Evolutionary conservation across 176 grass and related monocot genomes (phyloP).

Genomic region (Tillandsia fasciculata): DNA sequence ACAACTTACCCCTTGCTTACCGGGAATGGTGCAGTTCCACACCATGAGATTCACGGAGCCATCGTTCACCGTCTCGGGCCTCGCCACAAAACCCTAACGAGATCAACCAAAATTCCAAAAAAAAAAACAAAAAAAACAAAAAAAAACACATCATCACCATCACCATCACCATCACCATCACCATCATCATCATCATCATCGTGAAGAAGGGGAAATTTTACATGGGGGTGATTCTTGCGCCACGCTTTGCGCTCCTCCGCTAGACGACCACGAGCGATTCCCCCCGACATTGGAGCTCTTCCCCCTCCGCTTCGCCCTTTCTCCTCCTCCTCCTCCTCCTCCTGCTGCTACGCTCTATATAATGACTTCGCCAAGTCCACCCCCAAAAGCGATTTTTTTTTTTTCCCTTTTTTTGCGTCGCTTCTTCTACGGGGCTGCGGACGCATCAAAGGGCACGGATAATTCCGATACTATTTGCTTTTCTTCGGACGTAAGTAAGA

Average conservation of each 20-base stretch:
- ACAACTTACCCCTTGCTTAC: conserved; percentile 60
- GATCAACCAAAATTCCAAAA: conserved; percentile 4
- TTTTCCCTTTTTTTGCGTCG: too few species aligned
- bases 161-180: neutral
- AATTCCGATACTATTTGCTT: too few species aligned
- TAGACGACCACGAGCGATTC: conserved; percentile 61
- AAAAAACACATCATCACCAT: neutral
- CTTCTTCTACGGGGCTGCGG: too few species aligned
- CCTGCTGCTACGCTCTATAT: neutral
- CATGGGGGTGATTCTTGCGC: conserved; percentile 83
- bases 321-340: neutral
- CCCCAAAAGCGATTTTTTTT: too few species aligned
- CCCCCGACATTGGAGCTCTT: conserved; percentile 26
- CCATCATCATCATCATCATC: neutral
- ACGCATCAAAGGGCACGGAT: too few species aligned
- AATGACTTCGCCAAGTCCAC: neutral
- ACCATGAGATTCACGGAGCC: conserved; percentile 76
- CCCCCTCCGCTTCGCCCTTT: neutral
- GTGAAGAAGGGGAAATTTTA: conserved; percentile 13
- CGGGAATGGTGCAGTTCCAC: conserved; percentile 73
- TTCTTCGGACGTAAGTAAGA: too few species aligned
- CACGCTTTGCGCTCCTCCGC: conserved; percentile 77
- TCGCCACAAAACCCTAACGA: conserved; percentile 81
- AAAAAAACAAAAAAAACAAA: neutral
- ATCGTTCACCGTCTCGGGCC: conserved; percentile 67